Evolutionary conservation across 495 filamentous ascomycete species (phyloP).

Genomic region (Neurospora sublineolata): DNA sequence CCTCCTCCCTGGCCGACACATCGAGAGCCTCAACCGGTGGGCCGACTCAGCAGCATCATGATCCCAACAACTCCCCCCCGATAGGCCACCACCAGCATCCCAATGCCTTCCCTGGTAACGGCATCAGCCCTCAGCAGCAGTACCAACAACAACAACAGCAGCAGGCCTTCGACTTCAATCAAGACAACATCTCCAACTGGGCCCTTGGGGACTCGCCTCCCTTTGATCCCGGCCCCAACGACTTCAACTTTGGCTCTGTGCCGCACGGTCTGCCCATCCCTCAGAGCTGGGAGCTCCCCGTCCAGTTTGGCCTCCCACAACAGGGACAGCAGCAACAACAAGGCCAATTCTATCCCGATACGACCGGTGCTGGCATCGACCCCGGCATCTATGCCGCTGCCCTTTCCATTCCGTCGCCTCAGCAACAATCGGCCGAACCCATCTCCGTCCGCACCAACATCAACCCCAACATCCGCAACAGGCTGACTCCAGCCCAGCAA

Average conservation of each 20-base stretch:
- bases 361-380: slow-evolving; percentile 5
- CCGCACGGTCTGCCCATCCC: not conserved
- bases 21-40: slow-evolving; percentile 11
- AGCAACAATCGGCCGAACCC: slow-evolving; percentile 3
- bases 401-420: slow-evolving; percentile 2
- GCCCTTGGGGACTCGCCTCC: slow-evolving; percentile 33
- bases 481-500: slow-evolving; percentile 40
- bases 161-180: slow-evolving; percentile 22
- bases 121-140: slow-evolving; percentile 18
- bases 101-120: slow-evolving; percentile 15
- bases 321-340: slow-evolving; percentile 21
- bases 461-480: slow-evolving; percentile 18
- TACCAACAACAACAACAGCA: slow-evolving; percentile 15
- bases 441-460: slow-evolving; percentile 6
- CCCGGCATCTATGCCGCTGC: slow-evolving; percentile 4
- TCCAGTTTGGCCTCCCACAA: slow-evolving; percentile 17
- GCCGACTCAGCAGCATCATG: not conserved
- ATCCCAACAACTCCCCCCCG: slow-evolving; percentile 5
- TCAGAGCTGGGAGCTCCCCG: slow-evolving; percentile 21
- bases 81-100: slow-evolving; percentile 18
- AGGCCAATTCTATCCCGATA: slow-evolving; percentile 11
- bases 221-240: slow-evolving; percentile 23
- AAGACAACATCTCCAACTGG: slow-evolving; percentile 23
- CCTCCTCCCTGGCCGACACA: slow-evolving; percentile 6
- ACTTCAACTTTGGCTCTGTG: slow-evolving; percentile 8